Conservation (phyloP, 2,329 filamentous ascomycete species). For the Pseudocercospora vitis region DNA sequence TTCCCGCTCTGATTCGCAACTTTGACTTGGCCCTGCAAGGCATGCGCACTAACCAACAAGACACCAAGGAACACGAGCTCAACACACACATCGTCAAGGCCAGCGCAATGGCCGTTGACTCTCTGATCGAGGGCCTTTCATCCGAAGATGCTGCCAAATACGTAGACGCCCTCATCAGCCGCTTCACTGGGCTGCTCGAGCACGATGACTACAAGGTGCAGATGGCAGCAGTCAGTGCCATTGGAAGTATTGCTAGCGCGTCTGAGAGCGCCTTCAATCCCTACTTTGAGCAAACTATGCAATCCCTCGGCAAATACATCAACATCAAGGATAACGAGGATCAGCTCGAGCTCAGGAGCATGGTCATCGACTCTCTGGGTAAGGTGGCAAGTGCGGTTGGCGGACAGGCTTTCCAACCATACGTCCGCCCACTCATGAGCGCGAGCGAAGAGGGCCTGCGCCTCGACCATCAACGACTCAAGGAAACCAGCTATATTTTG, state of each 20-base stretch:
- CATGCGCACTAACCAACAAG: constrained; percentile 52
- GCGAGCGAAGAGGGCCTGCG: constrained; percentile 87
- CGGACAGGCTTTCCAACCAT: constrained; percentile 81
- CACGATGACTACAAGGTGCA: constrained; percentile 89
- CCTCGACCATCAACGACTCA: constrained; percentile 84
- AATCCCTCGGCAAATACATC: constrained; percentile 79
- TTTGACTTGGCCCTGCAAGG: constrained; percentile 75
- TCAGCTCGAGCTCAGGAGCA: constrained; percentile 83
- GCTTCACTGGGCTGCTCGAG: constrained; percentile 78
- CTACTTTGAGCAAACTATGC: constrained; percentile 91
- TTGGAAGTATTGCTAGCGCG: constrained; percentile 86
- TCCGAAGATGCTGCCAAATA: constrained; percentile 78
- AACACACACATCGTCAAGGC: constrained; percentile 85
- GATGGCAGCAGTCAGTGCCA: constrained; percentile 80
- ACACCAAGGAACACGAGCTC: constrained; percentile 61
- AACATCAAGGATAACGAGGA: constrained; percentile 85
- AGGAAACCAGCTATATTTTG: constrained; percentile 95
- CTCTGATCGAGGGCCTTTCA: constrained; percentile 82
- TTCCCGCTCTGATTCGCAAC: constrained; percentile 84
- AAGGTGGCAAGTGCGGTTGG: constrained; percentile 90
- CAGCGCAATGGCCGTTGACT: constrained; percentile 86
- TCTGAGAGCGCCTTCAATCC: constrained; percentile 80
- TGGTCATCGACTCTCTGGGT: constrained; percentile 88
- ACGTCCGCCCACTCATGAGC: constrained; percentile 85
- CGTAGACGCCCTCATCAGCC: constrained; percentile 76